Percentiles rank a stretch among this genome's conserved stretches.
Conservation (phyloP, 805 yeast species). For the Kluyveromyces nonfermentans region DNA sequence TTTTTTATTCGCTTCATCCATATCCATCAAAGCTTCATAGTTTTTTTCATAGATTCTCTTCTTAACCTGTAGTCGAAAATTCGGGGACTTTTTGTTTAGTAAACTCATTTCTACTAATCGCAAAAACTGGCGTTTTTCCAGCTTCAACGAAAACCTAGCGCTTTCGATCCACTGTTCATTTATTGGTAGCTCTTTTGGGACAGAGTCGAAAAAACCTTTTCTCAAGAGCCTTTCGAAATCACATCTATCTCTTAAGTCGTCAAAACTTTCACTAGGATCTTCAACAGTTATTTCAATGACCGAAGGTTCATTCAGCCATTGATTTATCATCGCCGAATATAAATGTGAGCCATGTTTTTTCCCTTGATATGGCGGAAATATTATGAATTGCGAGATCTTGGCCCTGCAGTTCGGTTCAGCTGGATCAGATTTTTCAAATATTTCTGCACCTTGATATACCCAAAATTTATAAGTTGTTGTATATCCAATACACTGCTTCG, state of each 20-base stretch:
- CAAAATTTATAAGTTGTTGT: conserved; percentile 79
- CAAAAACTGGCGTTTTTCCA: conserved; percentile 70
- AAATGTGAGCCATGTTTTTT: conserved; percentile 60
- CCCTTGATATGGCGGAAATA: conserved; percentile 78
- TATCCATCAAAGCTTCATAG: conserved; percentile 60
- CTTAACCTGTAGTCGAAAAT: conserved; percentile 53
- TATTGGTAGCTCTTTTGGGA: conserved; percentile 22
- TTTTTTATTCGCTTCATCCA: conserved; percentile 53
- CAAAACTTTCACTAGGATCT: conserved; percentile 90
- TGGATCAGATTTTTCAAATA: conserved; percentile 37
- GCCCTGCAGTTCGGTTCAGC: conserved; percentile 36
- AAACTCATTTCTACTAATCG: conserved; percentile 71
- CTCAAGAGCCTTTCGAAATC: conserved; percentile 49
- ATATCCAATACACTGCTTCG: conserved; percentile 58
- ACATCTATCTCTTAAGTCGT: conserved; percentile 76
- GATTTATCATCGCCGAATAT: conserved; percentile 45
- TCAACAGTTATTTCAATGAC: conserved; percentile 78
- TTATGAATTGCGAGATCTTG: conserved; percentile 79
- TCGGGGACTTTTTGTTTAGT: conserved; percentile 31
- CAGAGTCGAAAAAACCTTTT: conserved; percentile 25
- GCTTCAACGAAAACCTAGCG: conserved; percentile 38
- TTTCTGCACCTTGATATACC: conserved; percentile 49
- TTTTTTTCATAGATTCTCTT: conserved; percentile 69
- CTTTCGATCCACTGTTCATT: conserved; percentile 32
- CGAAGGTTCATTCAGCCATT: conserved; percentile 44